phyloP scores from a whole-genome alignment of 78 protist genomes.

The Dictyostelium citrinum region DNA sequence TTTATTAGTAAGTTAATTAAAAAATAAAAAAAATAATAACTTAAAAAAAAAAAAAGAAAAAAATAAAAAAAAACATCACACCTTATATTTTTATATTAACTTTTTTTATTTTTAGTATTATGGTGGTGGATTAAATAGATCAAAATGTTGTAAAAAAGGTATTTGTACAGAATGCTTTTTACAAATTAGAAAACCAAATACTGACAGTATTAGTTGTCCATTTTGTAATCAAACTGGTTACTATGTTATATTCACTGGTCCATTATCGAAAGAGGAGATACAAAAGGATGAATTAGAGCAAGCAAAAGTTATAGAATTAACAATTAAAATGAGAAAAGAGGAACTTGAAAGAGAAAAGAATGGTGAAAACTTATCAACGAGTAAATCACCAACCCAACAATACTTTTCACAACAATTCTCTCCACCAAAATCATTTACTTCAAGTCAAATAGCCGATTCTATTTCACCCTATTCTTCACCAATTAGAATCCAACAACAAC shows the following conservation, averaged over 20 bases:
- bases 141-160: constrained; percentile 74
- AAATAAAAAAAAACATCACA: too few relatives aligned
- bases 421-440: constrained; percentile 20
- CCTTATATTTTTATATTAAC: too few relatives aligned
- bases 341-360: constrained; percentile 50
- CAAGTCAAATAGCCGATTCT: neutral
- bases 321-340: constrained; percentile 70
- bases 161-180: constrained; percentile 73
- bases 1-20: constrained; percentile 16
- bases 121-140: constrained; percentile 61
- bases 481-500: neutral
- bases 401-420: constrained; percentile 13
- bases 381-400: constrained; percentile 32
- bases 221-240: constrained; percentile 69
- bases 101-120: neutral
- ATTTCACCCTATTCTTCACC: constrained; percentile 4
- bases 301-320: constrained; percentile 54
- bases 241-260: constrained; percentile 49
- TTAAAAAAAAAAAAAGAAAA: neutral
- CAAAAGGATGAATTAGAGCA: constrained; percentile 64
- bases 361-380: neutral
- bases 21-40: neutral
- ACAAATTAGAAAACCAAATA: constrained; percentile 59
- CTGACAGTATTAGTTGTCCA: constrained; percentile 43
- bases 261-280: constrained; percentile 47